Conservation (phyloP, 2,329 filamentous ascomycete species). For the Chaetomium sp. region DNA sequence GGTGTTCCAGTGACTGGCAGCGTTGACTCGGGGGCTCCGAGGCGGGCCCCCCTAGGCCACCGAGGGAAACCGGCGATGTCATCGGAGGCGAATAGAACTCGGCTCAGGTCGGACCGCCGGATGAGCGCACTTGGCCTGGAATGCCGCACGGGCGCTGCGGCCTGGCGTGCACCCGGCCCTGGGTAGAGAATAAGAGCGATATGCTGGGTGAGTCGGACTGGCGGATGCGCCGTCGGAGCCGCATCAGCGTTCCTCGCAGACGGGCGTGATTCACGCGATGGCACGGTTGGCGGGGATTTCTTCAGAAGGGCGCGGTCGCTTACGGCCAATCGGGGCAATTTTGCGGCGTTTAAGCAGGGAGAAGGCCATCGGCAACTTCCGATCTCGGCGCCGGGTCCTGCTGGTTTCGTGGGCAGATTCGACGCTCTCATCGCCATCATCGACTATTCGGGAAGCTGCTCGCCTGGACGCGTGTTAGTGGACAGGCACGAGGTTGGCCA, state of each 20-base stretch:
- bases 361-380: constrained; percentile 32
- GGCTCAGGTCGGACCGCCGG: neutral
- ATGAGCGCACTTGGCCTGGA: neutral
- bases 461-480: constrained; percentile 25
- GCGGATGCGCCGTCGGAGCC: constrained; percentile 18
- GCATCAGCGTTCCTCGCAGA: constrained; percentile 16
- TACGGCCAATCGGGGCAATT: constrained; percentile 33
- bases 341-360: constrained; percentile 16
- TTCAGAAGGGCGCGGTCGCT: constrained; percentile 21
- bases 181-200: constrained; percentile 17
- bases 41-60: constrained; percentile 17
- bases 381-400: constrained; percentile 30
- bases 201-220: constrained; percentile 4
- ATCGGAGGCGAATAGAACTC: constrained; percentile 17
- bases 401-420: constrained; percentile 12
- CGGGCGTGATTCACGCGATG: constrained; percentile 1
- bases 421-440: constrained; percentile 18
- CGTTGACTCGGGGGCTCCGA: constrained; percentile 5
- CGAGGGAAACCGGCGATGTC: constrained; percentile 24
- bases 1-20: constrained; percentile 27
- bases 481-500: constrained; percentile 25
- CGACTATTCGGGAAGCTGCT: constrained; percentile 35
- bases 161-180: constrained; percentile 1
- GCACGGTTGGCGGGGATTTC: constrained; percentile 22
- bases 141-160: constrained; percentile 20